Percentiles rank a stretch among this genome's conserved stretches.
These are phyloP conservation scores for Saccharomyces mikatae DNA, from an alignment of 805 yeast genomes.

Conservation along the genomic window DNA sequence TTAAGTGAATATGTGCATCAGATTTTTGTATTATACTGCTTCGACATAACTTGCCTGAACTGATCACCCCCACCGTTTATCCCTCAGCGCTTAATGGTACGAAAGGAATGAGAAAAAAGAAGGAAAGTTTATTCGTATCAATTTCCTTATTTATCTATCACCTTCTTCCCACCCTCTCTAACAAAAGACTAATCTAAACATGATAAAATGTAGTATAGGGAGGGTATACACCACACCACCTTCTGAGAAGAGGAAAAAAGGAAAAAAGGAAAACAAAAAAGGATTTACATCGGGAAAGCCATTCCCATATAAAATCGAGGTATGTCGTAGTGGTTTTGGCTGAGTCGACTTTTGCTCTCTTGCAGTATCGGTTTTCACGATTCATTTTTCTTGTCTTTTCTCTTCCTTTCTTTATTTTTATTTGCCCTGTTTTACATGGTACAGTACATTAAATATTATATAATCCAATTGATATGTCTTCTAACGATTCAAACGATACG, in stretches of 20 bases:
- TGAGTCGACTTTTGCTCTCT: too few species aligned
- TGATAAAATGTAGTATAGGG: neutral
- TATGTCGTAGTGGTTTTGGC: neutral
- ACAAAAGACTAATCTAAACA: too few species aligned
- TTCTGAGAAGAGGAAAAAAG: too few species aligned
- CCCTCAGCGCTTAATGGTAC: neutral
- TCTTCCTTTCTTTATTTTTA: neutral
- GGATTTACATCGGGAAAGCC: neutral
- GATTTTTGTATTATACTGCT: neutral
- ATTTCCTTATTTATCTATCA: too few species aligned
- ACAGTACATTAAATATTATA: neutral
- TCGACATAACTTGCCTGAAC: neutral
- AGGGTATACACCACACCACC: too few species aligned
- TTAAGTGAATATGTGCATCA: neutral
- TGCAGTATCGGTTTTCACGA: neutral
- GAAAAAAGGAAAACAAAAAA: too few species aligned
- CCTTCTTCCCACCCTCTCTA: neutral
- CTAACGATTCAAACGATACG: neutral
- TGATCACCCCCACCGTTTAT: neutral
- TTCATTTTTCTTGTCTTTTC: neutral
- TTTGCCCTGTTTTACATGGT: neutral
- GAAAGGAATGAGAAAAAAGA: neutral
- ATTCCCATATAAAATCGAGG: neutral
- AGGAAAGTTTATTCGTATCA: neutral
- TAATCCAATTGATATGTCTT: neutral